Conservation (phyloP, 768 basidiomycete species). For the Mycena galericulata region DNA sequence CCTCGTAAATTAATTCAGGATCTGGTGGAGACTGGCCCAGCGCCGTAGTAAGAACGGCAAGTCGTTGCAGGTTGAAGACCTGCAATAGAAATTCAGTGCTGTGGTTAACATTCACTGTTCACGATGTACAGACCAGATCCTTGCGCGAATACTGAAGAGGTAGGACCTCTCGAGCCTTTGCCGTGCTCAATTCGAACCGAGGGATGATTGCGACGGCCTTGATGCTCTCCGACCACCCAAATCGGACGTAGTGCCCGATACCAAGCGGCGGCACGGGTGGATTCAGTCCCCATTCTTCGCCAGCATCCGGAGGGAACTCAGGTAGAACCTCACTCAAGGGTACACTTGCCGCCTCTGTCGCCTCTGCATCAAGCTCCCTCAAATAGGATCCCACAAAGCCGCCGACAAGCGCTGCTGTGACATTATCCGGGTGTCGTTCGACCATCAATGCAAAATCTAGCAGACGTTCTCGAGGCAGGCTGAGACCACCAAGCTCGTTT, state of each 20-base stretch:
- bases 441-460: constrained; percentile 99
- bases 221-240: constrained; percentile 86
- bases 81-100: constrained; percentile 46
- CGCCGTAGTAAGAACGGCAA: constrained; percentile 96
- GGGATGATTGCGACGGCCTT: constrained; percentile 96
- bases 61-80: constrained; percentile 97
- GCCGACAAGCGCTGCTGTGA: constrained; percentile 95
- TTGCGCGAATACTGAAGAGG: constrained; percentile 87
- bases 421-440: constrained; percentile 98
- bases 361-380: constrained; percentile 85
- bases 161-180: constrained; percentile 91
- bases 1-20: constrained; percentile 96
- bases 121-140: constrained; percentile 78
- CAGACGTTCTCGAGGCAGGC: constrained; percentile 76
- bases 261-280: constrained; percentile 90
- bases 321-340: constrained; percentile 96
- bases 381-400: constrained; percentile 98
- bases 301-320: constrained; percentile 94
- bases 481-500: constrained; percentile 81
- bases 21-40: constrained; percentile 92
- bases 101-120: constrained; percentile 11
- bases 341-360: constrained; percentile 86
- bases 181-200: constrained; percentile 95
- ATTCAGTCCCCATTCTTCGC: constrained; percentile 89
- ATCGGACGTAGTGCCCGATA: constrained; percentile 94